These are phyloP conservation scores for Dendrobium catenatum DNA, from an alignment of 106 monocot genomes.

Conservation along the genomic window DNA sequence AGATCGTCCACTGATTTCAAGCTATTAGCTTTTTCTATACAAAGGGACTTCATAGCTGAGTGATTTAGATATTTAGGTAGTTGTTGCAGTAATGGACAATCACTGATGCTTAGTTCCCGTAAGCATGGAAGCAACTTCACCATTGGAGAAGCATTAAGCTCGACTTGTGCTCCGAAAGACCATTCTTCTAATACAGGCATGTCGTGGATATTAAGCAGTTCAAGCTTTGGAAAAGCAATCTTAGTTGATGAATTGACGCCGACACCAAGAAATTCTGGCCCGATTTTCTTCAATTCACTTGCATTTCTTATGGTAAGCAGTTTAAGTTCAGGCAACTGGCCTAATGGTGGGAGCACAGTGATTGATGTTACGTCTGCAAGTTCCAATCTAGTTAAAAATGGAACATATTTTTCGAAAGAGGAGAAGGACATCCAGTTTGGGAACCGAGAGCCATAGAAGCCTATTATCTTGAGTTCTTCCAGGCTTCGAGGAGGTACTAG, in stretches of 20 bases:
- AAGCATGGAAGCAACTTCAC: constrained; percentile 6
- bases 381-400: not conserved
- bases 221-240: constrained; percentile 25
- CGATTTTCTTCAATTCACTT: not conserved
- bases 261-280: not conserved
- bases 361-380: not conserved
- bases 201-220: not conserved
- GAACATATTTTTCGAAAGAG: not conserved
- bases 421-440: constrained; percentile 3
- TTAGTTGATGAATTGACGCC: not conserved
- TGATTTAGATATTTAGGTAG: constrained; percentile 15
- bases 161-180: constrained; percentile 3
- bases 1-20: not conserved
- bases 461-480: not conserved
- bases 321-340: constrained; percentile 1
- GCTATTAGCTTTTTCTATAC: not conserved
- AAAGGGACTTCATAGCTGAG: constrained; percentile 7
- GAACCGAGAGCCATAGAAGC: not conserved
- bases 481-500: not conserved
- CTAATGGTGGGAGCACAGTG: not conserved
- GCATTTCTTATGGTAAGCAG: not conserved
- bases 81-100: constrained; percentile 12
- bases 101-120: not conserved
- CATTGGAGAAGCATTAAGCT: not conserved
- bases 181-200: constrained; percentile 32